Conservation (phyloP, 768 basidiomycete species). For the Boletus fagicola region DNA sequence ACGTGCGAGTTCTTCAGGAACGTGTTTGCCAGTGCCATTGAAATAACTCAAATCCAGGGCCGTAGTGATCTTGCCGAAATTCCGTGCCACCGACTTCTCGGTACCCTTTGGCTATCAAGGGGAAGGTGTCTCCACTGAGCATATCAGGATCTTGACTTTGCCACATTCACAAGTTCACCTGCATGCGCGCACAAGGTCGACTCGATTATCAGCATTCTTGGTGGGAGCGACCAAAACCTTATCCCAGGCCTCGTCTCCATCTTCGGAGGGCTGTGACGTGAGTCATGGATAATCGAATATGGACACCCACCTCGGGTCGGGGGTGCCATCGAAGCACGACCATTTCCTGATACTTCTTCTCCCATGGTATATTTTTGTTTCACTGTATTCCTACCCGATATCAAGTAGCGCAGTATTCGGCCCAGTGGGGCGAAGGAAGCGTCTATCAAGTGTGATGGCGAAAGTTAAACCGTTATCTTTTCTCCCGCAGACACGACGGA, state of each 20-base stretch:
- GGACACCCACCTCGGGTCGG: not conserved
- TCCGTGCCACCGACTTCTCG: not conserved
- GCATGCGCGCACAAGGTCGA: not conserved
- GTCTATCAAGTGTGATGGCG: not conserved
- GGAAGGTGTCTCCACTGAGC: not conserved
- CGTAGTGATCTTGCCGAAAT: not conserved
- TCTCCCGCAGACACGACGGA: not conserved
- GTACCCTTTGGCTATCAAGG: not conserved
- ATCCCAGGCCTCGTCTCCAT: not conserved
- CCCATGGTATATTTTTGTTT: constrained; percentile 4
- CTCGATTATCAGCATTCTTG: not conserved
- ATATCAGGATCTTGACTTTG: not conserved
- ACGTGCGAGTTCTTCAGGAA: not conserved
- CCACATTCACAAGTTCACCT: not conserved
- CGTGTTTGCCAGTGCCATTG: not conserved
- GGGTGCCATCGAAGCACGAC: not conserved
- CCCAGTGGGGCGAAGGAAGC: too few relatives aligned
- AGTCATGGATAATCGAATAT: not conserved
- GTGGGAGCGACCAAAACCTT: constrained; percentile 6
- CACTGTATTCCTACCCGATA: not conserved
- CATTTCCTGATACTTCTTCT: constrained; percentile 3
- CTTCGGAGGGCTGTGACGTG: not conserved
- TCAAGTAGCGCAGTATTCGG: not conserved
- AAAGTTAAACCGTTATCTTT: not conserved
- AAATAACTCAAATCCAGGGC: not conserved